Evolutionary conservation across 1,284 basidiomycete species (phyloP).

Genomic region (Thelephora terrestris): DNA sequence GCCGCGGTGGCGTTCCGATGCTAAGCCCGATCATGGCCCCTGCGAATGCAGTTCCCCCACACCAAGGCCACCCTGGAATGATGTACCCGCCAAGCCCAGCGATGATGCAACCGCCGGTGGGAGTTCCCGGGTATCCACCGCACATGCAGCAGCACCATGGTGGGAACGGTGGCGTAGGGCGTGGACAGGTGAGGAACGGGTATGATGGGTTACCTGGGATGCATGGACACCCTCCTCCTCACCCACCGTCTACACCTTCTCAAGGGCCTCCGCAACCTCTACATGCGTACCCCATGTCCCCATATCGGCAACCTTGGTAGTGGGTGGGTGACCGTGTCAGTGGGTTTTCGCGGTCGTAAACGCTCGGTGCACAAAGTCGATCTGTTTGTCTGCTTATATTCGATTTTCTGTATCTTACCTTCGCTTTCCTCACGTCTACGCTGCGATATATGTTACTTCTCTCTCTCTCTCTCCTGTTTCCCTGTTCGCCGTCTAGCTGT

Average conservation of each 20-base stretch:
- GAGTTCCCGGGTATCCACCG: conserved; percentile 18
- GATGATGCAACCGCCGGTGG: conserved; percentile 43
- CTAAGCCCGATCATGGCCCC: conserved; percentile 63
- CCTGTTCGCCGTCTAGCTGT: too few species aligned
- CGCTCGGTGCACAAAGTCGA: too few species aligned
- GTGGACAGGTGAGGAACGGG: conserved; percentile 17
- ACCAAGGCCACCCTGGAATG: conserved; percentile 13
- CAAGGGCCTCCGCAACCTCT: conserved; percentile 16
- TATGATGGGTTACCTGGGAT: conserved; percentile 16
- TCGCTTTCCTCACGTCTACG: too few species aligned
- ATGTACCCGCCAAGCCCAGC: conserved; percentile 63
- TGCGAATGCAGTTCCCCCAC: conserved; percentile 28
- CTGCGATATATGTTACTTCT: too few species aligned
- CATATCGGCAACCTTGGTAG: conserved; percentile 20
- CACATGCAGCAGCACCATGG: conserved; percentile 8
- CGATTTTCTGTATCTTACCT: too few species aligned
- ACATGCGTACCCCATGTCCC: conserved; percentile 15
- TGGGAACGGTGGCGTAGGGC: conserved; percentile 14
- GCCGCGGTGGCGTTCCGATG: conserved; percentile 33
- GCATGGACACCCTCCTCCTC: conserved; percentile 14
- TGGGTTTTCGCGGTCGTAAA: too few species aligned
- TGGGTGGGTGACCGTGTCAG: conserved; percentile 2
- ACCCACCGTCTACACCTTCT: conserved; percentile 14
- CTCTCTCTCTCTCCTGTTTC: too few species aligned
- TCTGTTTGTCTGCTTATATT: too few species aligned